Evolutionary conservation across 352 stramenopile species (phyloP).

Genomic region (Phytophthora aleatoria): DNA sequence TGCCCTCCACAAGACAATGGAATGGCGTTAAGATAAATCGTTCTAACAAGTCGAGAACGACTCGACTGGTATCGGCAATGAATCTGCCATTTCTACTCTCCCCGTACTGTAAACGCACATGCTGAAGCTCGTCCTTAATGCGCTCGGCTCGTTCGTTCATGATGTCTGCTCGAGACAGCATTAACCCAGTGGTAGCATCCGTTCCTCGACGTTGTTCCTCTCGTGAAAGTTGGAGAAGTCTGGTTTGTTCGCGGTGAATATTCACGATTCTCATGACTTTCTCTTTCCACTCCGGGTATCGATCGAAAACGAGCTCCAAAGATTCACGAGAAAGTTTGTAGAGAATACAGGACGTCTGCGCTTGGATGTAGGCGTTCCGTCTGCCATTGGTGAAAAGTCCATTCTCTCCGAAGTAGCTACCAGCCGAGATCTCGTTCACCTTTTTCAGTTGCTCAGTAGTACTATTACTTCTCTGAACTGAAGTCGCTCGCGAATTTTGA

Average conservation of each 20-base stretch:
- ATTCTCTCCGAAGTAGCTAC: constrained; percentile 75
- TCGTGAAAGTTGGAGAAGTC: constrained; percentile 34
- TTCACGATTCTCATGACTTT: constrained; percentile 71
- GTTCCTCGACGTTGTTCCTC: constrained; percentile 26
- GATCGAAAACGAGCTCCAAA: constrained; percentile 53
- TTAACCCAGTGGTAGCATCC: constrained; percentile 11
- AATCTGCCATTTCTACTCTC: not conserved
- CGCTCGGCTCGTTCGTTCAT: constrained; percentile 51
- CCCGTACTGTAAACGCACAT: constrained; percentile 14
- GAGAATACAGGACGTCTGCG: constrained; percentile 67
- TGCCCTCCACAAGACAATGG: constrained; percentile 28
- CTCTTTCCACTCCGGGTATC: constrained; percentile 62
- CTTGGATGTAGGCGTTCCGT: constrained; percentile 56
- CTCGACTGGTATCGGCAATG: not conserved
- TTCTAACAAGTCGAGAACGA: constrained; percentile 11
- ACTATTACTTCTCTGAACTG: constrained; percentile 7
- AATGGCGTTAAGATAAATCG: not conserved
- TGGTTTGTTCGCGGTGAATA: constrained; percentile 54
- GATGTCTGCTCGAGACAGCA: constrained; percentile 25
- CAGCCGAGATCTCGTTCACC: constrained; percentile 59
- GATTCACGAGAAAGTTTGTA: constrained; percentile 70
- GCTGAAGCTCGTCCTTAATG: constrained; percentile 26
- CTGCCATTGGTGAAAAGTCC: constrained; percentile 60
- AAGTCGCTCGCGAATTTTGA: constrained; percentile 5
- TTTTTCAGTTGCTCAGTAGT: constrained; percentile 38